Evolutionary conservation across 306 rosid genomes (phyloP), one percentile per base, ranked within the genome.

Genomic region (Mimosa pudica): DNA sequence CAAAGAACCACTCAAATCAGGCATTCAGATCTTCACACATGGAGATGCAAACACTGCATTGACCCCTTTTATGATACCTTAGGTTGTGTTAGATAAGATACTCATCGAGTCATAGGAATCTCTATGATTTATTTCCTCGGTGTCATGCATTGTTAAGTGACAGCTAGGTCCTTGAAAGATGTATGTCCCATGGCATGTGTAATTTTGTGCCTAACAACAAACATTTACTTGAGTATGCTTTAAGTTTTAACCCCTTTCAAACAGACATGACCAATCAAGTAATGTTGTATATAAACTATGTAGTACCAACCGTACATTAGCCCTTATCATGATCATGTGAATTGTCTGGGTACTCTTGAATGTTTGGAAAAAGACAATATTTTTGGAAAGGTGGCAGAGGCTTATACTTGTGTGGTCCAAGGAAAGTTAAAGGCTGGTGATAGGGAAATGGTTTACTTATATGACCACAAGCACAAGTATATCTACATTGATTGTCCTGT

Each of bases 91-190:
- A 77, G 51, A 76, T 36, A 60, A 66, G 36, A 64, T 65, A 4
- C 24, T 4, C n/a, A 73, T 67, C 49, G 74, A 4, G 24, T 4
- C n/a, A 73, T 67, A 58, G 74, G 49, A 73, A 82, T 70, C 4
- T 7, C 41, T 72, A 62, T 41, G 51, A 45, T 63, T 78, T 8
- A 48, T 48, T 36, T 38, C 47, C 48, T n/a, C 51, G n/a, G 30
- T 9, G 61, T 55, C 61, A 9, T 12, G 9, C 71, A 60, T 79
- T 60, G n/a, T 77, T 49, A 18, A 58, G 32, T 42, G 11, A 58
- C 41, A 10, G 32, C 66, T 60, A 60, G 35, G 38, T 61, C 67
- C 67, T 30, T 10, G 36, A 10, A 30, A 61, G 67, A 61, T 35
- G 70, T 64, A 36, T 65, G 48, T 66, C 30, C 48, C 20, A 7